Conservation (phyloP, 164 flowering plant species). For the Nymphaea colorata region DNA sequence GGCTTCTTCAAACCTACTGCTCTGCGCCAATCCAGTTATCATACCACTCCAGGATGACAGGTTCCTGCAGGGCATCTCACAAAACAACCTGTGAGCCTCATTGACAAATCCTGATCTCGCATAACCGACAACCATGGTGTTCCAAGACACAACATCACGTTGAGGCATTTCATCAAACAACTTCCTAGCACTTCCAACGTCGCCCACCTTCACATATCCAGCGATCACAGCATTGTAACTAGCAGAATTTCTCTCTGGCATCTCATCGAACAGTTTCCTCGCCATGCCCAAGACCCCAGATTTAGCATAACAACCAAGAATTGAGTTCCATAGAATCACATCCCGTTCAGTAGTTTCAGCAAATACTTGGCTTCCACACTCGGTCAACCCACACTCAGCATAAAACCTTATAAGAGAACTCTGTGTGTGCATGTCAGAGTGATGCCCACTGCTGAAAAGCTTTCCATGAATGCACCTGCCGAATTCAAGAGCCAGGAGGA, state of each 20-base stretch:
- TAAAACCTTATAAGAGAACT: conserved; percentile 24
- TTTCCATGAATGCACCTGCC: conserved; percentile 23
- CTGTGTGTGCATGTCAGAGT: conserved; percentile 12
- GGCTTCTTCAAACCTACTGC: conserved; percentile 6
- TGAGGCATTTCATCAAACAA: conserved; percentile 13
- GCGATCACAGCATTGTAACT: conserved; percentile 10
- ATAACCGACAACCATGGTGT: conserved; percentile 12
- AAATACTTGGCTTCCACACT: conserved; percentile 17
- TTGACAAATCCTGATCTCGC: conserved; percentile 10
- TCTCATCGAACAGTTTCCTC: conserved; percentile 7
- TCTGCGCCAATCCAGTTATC: conserved; percentile 11
- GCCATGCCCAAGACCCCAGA: conserved; percentile 15
- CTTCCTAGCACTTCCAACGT: conserved; percentile 4
- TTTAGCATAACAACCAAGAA: conserved; percentile 23
- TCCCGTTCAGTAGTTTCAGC: conserved; percentile 26
- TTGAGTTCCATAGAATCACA: conserved; percentile 27
- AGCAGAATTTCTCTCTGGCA: conserved; percentile 8
- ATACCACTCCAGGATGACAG: conserved; percentile 11
- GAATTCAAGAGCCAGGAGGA: conserved; percentile 1
- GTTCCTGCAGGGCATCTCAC: conserved; percentile 6
- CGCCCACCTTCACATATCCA: conserved; percentile 9
- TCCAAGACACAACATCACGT: conserved; percentile 14
- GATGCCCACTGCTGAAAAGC: conserved; percentile 20
- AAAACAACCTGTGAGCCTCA: conserved; percentile 6
- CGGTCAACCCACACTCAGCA: conserved; percentile 14